These are phyloP conservation scores for Dioscorea alata DNA, from an alignment of 106 monocot species.

Conservation along the genomic window DNA sequence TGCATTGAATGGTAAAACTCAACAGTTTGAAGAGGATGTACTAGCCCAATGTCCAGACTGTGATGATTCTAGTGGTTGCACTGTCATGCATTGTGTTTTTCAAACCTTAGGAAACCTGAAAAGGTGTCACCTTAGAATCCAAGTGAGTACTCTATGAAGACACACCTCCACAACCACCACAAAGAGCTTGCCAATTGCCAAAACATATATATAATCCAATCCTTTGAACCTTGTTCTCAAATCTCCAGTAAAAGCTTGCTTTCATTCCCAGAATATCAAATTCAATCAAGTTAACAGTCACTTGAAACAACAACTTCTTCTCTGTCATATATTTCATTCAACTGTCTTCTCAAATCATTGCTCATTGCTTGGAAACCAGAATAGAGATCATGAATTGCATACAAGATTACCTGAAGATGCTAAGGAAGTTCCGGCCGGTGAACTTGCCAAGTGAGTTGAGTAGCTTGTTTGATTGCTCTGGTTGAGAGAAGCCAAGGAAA, in stretches of 20 bases:
- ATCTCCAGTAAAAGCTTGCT: slow-evolving; percentile 30
- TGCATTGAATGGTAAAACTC: slow-evolving; percentile 46
- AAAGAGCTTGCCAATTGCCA: slow-evolving; percentile 47
- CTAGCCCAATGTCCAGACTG: slow-evolving; percentile 45
- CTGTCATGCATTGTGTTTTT: slow-evolving; percentile 42
- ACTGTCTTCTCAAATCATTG: slow-evolving; percentile 5
- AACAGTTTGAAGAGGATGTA: slow-evolving; percentile 31
- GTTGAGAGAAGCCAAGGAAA: too few relatives aligned
- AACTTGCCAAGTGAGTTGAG: too few relatives aligned
- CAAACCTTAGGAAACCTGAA: slow-evolving; percentile 19
- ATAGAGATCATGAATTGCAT: too few relatives aligned
- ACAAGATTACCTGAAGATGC: too few relatives aligned
- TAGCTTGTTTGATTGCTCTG: too few relatives aligned
- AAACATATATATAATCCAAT: slow-evolving; percentile 44
- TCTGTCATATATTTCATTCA: slow-evolving; percentile 14
- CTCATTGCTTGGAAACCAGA: slow-evolving; percentile 16
- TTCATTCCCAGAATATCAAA: too few relatives aligned
- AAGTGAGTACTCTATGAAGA: slow-evolving; percentile 24
- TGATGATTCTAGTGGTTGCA: slow-evolving; percentile 29
- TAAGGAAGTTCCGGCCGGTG: too few relatives aligned
- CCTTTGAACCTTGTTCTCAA: slow-evolving; percentile 31
- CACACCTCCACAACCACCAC: slow-evolving; percentile 53
- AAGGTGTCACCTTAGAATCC: slow-evolving; percentile 21
- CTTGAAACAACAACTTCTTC: not conserved
- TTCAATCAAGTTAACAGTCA: slow-evolving; percentile 10